Evolutionary conservation across 768 basidiomycete species (phyloP).

Genomic region (Rhodotorula graminis): DNA sequence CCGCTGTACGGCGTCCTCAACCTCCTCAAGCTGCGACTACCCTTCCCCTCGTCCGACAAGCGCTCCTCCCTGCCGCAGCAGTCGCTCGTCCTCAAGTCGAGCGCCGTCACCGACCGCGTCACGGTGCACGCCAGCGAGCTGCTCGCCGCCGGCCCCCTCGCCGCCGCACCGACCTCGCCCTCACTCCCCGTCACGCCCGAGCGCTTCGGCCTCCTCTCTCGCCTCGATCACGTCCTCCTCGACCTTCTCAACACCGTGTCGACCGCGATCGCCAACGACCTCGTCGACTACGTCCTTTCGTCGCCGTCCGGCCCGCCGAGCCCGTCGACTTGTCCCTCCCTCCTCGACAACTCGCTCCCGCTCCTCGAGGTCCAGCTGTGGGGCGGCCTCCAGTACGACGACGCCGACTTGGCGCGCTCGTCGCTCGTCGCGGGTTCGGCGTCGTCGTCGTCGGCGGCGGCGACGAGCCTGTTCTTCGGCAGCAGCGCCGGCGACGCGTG

Average conservation of each 20-base stretch:
- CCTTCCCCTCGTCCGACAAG: conserved; percentile 12
- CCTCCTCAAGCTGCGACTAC: conserved; percentile 11
- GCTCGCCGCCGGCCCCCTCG: conserved; percentile 1
- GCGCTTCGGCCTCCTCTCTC: conserved; percentile 9
- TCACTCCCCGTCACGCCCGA: not conserved
- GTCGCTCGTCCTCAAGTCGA: conserved; percentile 4
- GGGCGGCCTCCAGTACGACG: conserved; percentile 8
- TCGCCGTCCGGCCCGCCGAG: not conserved
- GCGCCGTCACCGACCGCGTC: not conserved
- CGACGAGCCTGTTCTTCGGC: conserved; percentile 8
- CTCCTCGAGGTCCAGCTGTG: conserved; percentile 13
- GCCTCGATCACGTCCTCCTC: conserved; percentile 30
- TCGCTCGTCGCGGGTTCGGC: not conserved
- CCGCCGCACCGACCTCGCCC: not conserved
- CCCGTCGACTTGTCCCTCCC: not conserved
- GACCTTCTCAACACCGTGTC: conserved; percentile 7
- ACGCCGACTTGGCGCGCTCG: not conserved
- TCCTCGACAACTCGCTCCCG: not conserved
- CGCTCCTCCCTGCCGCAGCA: conserved; percentile 3
- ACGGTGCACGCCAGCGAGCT: conserved; percentile 23
- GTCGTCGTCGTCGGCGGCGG: too few species aligned
- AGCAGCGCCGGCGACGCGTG: not conserved
- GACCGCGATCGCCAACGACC: not conserved
- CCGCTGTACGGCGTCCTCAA: conserved; percentile 26
- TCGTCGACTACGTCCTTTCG: conserved; percentile 14